phyloP scores from a whole-genome alignment of 768 basidiomycete species.

The Coprinopsis sp. region DNA sequence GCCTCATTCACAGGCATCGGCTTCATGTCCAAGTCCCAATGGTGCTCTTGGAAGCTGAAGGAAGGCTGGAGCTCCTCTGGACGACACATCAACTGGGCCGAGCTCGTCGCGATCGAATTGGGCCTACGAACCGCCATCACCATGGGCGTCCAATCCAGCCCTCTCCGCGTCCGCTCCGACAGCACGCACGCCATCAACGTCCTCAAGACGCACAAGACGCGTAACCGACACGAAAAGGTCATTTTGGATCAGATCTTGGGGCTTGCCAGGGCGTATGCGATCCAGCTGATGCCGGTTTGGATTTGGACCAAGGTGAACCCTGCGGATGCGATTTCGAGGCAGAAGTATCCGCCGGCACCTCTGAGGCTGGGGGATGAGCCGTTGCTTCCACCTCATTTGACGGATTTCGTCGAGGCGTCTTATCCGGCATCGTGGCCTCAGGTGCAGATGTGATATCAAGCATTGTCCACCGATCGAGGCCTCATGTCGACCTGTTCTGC shows the following conservation, averaged over 20 bases:
- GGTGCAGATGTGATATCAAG: too few relatives aligned
- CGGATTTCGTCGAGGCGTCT: constrained; percentile 10
- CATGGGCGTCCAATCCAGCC: constrained; percentile 14
- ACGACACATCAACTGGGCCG: constrained; percentile 39
- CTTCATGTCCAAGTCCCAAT: constrained; percentile 26
- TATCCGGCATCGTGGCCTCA: too few relatives aligned
- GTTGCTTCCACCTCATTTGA: constrained; percentile 6
- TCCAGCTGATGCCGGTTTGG: constrained; percentile 25
- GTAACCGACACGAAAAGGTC: constrained; percentile 19
- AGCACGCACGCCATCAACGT: constrained; percentile 37
- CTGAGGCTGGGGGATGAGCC: not conserved
- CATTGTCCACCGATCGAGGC: too few relatives aligned
- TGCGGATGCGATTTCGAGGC: constrained; percentile 30
- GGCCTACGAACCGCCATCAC: constrained; percentile 30
- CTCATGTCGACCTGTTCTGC: too few relatives aligned
- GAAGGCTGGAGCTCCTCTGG: constrained; percentile 24
- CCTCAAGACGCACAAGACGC: constrained; percentile 20
- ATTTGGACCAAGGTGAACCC: constrained; percentile 28
- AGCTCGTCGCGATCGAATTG: constrained; percentile 41
- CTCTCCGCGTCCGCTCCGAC: constrained; percentile 33
- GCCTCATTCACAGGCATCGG: constrained; percentile 42
- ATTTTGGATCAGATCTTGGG: constrained; percentile 26
- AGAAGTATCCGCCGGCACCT: constrained; percentile 13
- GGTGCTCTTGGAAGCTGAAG: constrained; percentile 37
- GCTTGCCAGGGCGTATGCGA: constrained; percentile 15